phyloP scores from a whole-genome alignment of 192 early-diverging fungal genomes.

The Entrophospora sp. region DNA sequence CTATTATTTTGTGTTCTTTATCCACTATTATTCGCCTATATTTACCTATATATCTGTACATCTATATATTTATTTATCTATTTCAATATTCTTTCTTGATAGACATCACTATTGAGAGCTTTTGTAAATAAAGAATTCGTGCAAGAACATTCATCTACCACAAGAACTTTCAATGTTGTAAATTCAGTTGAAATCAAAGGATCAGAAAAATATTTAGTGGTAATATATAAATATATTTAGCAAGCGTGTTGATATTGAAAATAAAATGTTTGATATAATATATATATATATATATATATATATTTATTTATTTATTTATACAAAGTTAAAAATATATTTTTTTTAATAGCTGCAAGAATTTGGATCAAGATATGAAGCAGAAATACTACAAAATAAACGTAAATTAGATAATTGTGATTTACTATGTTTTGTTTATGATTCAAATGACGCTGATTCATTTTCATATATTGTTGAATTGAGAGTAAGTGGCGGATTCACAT shows the following conservation, averaged over 20 bases:
- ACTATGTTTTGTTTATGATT: slow-evolving; percentile 92
- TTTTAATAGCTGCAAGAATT: slow-evolving; percentile 78
- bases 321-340: not conserved
- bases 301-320: not conserved
- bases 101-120: slow-evolving; percentile 75
- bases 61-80: not conserved
- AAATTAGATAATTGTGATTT: slow-evolving; percentile 85
- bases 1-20: too few relatives aligned
- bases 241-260: too few relatives aligned
- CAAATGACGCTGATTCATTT: slow-evolving; percentile 89
- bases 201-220: slow-evolving; percentile 88
- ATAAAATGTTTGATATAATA: too few relatives aligned
- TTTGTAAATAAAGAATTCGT: slow-evolving; percentile 82
- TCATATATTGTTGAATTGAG: slow-evolving; percentile 77
- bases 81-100: not conserved
- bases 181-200: slow-evolving; percentile 95
- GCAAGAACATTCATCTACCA: slow-evolving; percentile 66
- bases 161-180: slow-evolving; percentile 70
- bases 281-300: slow-evolving; percentile 20
- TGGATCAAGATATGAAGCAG: slow-evolving; percentile 74
- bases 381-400: slow-evolving; percentile 83
- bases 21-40: too few relatives aligned
- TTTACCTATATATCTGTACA: not conserved
- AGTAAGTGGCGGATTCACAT: slow-evolving; percentile 41
- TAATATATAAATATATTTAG: too few relatives aligned